Conservation (phyloP, 2,329 filamentous ascomycete genomes). For the Verticillium tricorpus region DNA sequence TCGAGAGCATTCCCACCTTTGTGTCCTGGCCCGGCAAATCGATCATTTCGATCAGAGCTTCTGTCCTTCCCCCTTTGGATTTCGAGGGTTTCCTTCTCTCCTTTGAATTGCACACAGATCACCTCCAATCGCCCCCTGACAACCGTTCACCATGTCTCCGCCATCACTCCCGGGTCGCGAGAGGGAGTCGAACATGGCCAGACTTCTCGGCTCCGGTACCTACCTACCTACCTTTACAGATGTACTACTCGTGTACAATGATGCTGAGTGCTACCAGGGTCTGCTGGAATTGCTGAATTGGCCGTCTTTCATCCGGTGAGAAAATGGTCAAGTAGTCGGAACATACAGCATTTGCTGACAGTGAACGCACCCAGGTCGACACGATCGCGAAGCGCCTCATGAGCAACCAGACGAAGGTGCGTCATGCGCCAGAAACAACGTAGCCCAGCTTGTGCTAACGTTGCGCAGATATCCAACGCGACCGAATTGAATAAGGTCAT, state of each 20-base stretch:
- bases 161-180: conserved; percentile 43
- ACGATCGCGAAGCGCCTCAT: conserved; percentile 98
- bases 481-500: conserved; percentile 82
- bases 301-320: conserved; percentile 84
- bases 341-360: background rate
- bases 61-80: no score
- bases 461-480: conserved; percentile 77
- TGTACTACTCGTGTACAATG: background rate
- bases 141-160: conserved; percentile 52
- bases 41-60: no score
- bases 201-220: conserved; percentile 85
- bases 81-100: no score
- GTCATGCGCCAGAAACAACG: conserved; percentile 58
- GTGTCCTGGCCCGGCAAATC: no score
- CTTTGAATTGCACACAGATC: background rate
- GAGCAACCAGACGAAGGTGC: conserved; percentile 73
- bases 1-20: no score
- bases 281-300: conserved; percentile 88
- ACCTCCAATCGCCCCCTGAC: background rate
- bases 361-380: conserved; percentile 65
- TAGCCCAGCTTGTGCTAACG: conserved; percentile 55
- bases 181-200: conserved; percentile 84
- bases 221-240: conserved; percentile 6
- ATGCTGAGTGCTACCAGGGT: conserved; percentile 51
- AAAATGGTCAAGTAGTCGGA: background rate